phyloP scores from a whole-genome alignment of 2,329 filamentous ascomycete species.

The Catunica adiposa region DNA sequence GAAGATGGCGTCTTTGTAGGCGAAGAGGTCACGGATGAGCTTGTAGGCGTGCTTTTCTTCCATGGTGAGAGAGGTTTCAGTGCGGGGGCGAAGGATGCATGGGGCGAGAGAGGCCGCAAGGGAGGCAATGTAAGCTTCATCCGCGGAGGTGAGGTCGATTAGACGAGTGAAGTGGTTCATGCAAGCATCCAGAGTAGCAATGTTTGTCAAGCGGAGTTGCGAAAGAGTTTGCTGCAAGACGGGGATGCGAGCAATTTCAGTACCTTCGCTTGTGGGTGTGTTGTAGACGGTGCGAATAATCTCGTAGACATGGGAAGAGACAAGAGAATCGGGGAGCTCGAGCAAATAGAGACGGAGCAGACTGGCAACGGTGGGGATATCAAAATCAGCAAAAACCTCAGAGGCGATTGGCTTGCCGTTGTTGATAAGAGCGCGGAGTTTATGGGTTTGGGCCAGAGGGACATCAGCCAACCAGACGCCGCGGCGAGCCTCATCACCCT shows the following conservation, averaged over 20 bases:
- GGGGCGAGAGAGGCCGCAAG: conserved; percentile 64
- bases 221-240: conserved; percentile 92
- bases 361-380: conserved; percentile 85
- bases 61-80: conserved; percentile 80
- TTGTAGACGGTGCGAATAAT: conserved; percentile 96
- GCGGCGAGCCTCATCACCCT: conserved; percentile 83
- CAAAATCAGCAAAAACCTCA: conserved; percentile 70
- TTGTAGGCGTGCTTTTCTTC: conserved; percentile 88
- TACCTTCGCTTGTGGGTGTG: conserved; percentile 58
- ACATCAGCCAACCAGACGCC: conserved; percentile 92
- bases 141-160: conserved; percentile 90
- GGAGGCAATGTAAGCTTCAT: conserved; percentile 64
- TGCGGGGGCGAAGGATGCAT: conserved; percentile 73
- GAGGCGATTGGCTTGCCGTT: conserved; percentile 65
- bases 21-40: conserved; percentile 78
- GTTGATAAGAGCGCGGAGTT: conserved; percentile 68
- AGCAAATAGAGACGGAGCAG: conserved; percentile 86
- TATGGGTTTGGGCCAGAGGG: conserved; percentile 67
- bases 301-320: conserved; percentile 96
- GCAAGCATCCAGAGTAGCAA: conserved; percentile 93
- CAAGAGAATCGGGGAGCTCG: conserved; percentile 92
- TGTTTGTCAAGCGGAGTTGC: conserved; percentile 87
- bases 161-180: conserved; percentile 96
- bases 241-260: conserved; percentile 64
- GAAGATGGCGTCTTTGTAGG: conserved; percentile 90